phyloP scores from a whole-genome alignment of 2,329 filamentous ascomycete genomes.

The Chrysoporthe austroafricana region DNA sequence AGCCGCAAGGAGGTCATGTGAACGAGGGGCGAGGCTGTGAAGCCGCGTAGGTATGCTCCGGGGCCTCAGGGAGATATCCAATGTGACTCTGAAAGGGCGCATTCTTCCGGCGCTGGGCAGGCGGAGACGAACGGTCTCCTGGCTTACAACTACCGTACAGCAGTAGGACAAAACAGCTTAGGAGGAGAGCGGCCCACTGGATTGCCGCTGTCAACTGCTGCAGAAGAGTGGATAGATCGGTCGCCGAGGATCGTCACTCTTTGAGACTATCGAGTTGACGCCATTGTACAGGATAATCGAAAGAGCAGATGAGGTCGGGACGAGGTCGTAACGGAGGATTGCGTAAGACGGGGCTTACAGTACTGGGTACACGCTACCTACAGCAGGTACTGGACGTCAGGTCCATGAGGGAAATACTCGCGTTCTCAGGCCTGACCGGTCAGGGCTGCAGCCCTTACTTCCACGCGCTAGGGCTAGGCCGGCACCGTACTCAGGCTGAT shows the following conservation, averaged over 20 bases:
- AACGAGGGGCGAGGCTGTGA: neutral
- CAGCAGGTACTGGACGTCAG: neutral
- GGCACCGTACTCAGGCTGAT: neutral
- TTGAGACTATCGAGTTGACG: slow-evolving; percentile 8
- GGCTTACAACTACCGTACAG: neutral
- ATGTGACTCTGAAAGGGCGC: neutral
- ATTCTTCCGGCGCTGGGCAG: neutral
- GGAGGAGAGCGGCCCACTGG: neutral
- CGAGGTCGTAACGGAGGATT: slow-evolving; percentile 2
- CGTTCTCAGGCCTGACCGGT: neutral
- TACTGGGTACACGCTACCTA: neutral
- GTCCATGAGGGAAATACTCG: neutral
- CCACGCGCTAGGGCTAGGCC: neutral
- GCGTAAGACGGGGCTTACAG: slow-evolving; percentile 3
- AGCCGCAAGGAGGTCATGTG: neutral
- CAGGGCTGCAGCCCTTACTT: neutral
- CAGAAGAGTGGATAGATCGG: neutral
- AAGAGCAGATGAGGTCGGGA: neutral
- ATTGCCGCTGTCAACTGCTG: neutral
- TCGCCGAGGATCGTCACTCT: slow-evolving; percentile 1
- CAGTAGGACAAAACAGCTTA: neutral
- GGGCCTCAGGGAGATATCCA: neutral
- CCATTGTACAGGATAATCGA: slow-evolving; percentile 7
- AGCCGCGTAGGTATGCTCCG: neutral
- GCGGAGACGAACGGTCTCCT: neutral